These are phyloP conservation scores for Pleurotus giganteus DNA, from an alignment of 768 basidiomycete species.

Conservation along the genomic window DNA sequence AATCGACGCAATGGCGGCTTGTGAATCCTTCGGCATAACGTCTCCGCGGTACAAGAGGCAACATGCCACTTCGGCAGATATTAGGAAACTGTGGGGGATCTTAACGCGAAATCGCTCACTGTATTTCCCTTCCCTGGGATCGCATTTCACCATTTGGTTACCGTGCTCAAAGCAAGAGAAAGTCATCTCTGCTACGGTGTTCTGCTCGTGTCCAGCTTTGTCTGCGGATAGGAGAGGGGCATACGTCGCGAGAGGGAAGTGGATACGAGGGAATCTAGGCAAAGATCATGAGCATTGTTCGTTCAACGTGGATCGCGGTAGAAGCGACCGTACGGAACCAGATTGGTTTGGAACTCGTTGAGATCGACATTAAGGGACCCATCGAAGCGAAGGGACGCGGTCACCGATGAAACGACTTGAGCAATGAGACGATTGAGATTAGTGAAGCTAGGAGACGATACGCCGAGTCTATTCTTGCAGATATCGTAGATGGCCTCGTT, in stretches of 20 bases:
- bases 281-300: conserved; percentile 13
- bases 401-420: conserved; percentile 97
- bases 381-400: conserved; percentile 95
- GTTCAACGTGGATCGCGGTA: not conserved
- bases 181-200: conserved; percentile 98
- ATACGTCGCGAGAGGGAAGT: conserved; percentile 96
- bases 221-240: conserved; percentile 94
- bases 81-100: conserved; percentile 13
- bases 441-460: conserved; percentile 81
- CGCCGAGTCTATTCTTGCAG: conserved; percentile 93
- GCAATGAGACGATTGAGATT: conserved; percentile 97
- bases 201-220: conserved; percentile 95
- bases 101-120: conserved; percentile 50
- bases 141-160: conserved; percentile 96
- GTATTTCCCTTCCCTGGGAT: conserved; percentile 98
- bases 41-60: conserved; percentile 93
- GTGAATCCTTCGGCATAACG: conserved; percentile 95
- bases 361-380: conserved; percentile 97
- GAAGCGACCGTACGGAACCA: conserved; percentile 77
- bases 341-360: conserved; percentile 98
- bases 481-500: conserved; percentile 99
- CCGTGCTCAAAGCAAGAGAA: conserved; percentile 96
- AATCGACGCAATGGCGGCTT: conserved; percentile 88
- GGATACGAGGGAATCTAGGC: conserved; percentile 90
- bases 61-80: conserved; percentile 68